Evolutionary conservation across 1,139 yeast genomes (phyloP).

Genomic region (Candida frijolesensis): DNA sequence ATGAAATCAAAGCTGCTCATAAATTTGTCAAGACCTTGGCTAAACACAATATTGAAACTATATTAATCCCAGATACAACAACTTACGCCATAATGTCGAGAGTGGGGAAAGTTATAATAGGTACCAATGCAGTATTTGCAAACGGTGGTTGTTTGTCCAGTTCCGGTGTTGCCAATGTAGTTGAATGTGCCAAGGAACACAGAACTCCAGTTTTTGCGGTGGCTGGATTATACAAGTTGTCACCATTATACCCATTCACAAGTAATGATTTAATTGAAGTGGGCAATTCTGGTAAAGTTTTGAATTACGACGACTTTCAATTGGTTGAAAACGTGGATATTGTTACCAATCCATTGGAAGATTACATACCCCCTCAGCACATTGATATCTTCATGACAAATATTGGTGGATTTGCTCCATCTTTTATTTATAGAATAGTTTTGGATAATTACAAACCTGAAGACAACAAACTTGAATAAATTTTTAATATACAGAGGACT

Average conservation of each 20-base stretch:
- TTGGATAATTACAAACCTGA: conserved; percentile 90
- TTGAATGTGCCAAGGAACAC: conserved; percentile 94
- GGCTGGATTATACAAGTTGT: conserved; percentile 89
- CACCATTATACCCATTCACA: conserved; percentile 93
- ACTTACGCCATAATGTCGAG: conserved; percentile 96
- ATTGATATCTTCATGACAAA: conserved; percentile 94
- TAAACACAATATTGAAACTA: conserved; percentile 85
- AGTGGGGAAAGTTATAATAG: conserved; percentile 93
- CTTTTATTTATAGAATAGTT: conserved; percentile 91
- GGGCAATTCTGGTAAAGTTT: conserved; percentile 87
- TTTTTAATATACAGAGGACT: not conserved
- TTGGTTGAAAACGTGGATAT: conserved; percentile 71
- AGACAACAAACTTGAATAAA: conserved; percentile 62
- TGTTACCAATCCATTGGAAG: conserved; percentile 88
- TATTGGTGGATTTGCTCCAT: conserved; percentile 95
- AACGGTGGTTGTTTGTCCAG: conserved; percentile 93
- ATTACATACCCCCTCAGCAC: conserved; percentile 91
- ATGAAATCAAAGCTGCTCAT: conserved; percentile 75
- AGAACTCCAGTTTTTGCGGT: conserved; percentile 95
- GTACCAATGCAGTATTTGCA: conserved; percentile 89
- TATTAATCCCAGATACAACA: conserved; percentile 89
- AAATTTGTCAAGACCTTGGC: conserved; percentile 78
- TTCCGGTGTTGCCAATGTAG: conserved; percentile 90
- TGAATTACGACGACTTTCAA: conserved; percentile 66
- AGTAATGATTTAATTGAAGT: conserved; percentile 87